phyloP scores from a whole-genome alignment of 2,329 filamentous ascomycete species.

The Penicillium sp. region DNA sequence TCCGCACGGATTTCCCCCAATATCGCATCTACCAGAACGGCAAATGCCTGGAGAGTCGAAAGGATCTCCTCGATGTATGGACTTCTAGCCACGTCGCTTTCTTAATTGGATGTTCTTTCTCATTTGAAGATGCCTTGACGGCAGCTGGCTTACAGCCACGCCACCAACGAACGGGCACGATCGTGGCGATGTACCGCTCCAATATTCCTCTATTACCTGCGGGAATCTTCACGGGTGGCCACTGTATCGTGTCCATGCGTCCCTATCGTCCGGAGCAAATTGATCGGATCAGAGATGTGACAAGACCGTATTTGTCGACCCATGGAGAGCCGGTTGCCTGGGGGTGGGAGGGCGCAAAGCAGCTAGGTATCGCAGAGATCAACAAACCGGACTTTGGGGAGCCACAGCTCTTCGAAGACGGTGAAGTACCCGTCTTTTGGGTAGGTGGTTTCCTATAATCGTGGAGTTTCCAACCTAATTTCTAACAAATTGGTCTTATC shows the following conservation, averaged over 20 bases:
- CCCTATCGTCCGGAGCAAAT: conserved; percentile 58
- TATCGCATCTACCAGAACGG: conserved; percentile 63
- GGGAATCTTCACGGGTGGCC: conserved; percentile 59
- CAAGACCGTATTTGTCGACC: conserved; percentile 58
- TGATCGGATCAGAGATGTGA: conserved; percentile 58
- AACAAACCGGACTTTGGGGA: conserved; percentile 62
- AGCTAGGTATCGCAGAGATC: conserved; percentile 60
- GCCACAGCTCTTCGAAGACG: conserved; percentile 43
- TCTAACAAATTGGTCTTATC: conserved; percentile 57
- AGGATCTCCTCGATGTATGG: conserved; percentile 58
- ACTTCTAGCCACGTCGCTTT: conserved; percentile 63
- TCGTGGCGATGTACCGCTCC: conserved; percentile 66
- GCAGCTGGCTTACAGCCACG: conserved; percentile 56
- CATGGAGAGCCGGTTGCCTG: conserved; percentile 69
- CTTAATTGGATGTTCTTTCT: conserved; percentile 66
- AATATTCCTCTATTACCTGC: conserved; percentile 59
- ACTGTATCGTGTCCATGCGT: conserved; percentile 67
- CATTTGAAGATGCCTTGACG: conserved; percentile 62
- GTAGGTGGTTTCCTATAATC: conserved; percentile 16
- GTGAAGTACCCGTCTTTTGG: conserved; percentile 42
- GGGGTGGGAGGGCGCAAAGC: conserved; percentile 61
- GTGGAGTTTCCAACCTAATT: conserved; percentile 41
- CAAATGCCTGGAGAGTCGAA: conserved; percentile 42
- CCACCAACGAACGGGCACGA: conserved; percentile 54
- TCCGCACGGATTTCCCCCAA: conserved; percentile 61